These are phyloP conservation scores for Sclerospora graminicola DNA, from an alignment of 352 stramenopile species.

Conservation along the genomic window DNA sequence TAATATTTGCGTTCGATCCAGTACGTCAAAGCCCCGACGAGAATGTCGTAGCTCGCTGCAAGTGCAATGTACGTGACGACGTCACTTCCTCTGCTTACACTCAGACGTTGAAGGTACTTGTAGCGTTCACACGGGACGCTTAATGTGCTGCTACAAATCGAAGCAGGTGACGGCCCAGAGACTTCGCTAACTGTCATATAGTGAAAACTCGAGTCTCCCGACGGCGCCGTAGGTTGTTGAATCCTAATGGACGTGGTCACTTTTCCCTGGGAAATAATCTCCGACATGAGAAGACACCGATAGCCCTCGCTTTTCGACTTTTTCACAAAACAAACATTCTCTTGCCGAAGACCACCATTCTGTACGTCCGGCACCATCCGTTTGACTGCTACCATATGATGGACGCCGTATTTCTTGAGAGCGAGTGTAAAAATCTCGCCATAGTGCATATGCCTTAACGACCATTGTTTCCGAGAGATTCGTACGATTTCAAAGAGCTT, in stretches of 20 bases:
- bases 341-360: conserved; percentile 44
- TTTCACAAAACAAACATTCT: conserved; percentile 75
- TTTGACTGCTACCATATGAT: conserved; percentile 72
- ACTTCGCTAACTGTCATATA: conserved; percentile 78
- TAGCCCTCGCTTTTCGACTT: conserved; percentile 62
- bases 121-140: conserved; percentile 51
- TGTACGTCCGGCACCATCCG: conserved; percentile 41
- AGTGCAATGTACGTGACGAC: conserved; percentile 63
- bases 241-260: conserved; percentile 68
- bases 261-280: conserved; percentile 72
- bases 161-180: conserved; percentile 39
- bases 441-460: conserved; percentile 43
- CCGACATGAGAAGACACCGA: conserved; percentile 66
- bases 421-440: conserved; percentile 54
- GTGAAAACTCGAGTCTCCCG: conserved; percentile 45
- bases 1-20: conserved; percentile 61
- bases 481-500: conserved; percentile 74
- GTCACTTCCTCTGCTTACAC: conserved; percentile 64
- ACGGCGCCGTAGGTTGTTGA: conserved; percentile 37
- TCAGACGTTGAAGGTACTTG: conserved; percentile 66
- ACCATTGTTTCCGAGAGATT: conserved; percentile 64
- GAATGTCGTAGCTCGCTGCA: conserved; percentile 68
- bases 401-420: conserved; percentile 65
- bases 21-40: conserved; percentile 55
- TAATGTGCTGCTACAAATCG: conserved; percentile 65